These are phyloP conservation scores for Annulohypoxylon moriforme DNA, from an alignment of 495 filamentous ascomycete species.

Conservation along the genomic window DNA sequence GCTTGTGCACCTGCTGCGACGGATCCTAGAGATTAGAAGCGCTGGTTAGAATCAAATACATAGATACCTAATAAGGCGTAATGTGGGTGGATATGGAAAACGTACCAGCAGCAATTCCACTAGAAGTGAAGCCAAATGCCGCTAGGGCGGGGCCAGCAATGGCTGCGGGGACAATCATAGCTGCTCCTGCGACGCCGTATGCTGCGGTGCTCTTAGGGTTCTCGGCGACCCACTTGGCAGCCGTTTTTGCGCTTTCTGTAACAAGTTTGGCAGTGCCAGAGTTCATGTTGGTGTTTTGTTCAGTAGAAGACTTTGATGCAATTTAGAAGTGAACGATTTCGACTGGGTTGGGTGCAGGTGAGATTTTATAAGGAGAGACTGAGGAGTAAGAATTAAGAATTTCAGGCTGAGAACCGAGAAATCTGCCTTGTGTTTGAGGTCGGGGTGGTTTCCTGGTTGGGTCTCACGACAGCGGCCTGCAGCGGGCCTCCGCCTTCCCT, in stretches of 20 bases:
- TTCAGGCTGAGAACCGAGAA: neutral
- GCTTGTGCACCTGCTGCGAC: slow-evolving; percentile 35
- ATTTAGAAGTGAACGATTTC: neutral
- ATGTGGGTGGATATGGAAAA: neutral
- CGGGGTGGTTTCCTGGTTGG: neutral
- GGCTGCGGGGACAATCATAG: neutral
- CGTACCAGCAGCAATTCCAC: slow-evolving; percentile 19
- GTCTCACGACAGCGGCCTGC: neutral
- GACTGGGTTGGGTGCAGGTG: neutral
- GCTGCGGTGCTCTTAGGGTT: slow-evolving; percentile 11
- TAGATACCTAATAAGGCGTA: neutral
- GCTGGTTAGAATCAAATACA: neutral
- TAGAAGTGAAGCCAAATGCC: slow-evolving; percentile 15
- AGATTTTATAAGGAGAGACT: neutral
- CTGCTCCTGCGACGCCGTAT: slow-evolving; percentile 2
- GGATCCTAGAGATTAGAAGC: slow-evolving; percentile 15
- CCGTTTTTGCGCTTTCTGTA: neutral
- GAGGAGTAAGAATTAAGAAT: neutral
- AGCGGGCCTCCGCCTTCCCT: neutral
- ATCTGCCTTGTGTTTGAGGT: neutral
- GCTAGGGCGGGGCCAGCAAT: slow-evolving; percentile 16
- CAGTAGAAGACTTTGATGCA: neutral
- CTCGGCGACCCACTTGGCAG: neutral
- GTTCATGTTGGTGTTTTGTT: neutral
- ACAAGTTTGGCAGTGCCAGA: neutral